Percentiles rank a stretch among this genome's conserved stretches.
phyloP scores from a whole-genome alignment of 805 yeast genomes.

The Cyberlindnera mycetangii region DNA sequence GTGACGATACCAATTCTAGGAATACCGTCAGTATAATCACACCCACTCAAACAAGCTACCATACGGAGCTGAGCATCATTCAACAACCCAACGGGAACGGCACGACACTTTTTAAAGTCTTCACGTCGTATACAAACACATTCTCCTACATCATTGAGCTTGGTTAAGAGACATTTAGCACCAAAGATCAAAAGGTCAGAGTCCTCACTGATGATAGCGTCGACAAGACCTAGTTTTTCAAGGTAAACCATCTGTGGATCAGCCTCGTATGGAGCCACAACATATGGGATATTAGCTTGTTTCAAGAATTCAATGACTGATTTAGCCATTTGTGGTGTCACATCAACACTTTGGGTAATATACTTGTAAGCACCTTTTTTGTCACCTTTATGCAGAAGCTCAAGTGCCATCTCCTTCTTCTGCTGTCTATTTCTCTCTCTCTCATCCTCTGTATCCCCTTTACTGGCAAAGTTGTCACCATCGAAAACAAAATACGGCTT shows the following conservation, averaged over 20 bases:
- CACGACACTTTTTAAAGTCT: constrained; percentile 47
- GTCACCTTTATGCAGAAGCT: constrained; percentile 51
- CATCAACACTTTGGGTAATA: constrained; percentile 77
- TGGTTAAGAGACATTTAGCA: constrained; percentile 70
- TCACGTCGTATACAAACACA: constrained; percentile 67
- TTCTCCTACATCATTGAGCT: constrained; percentile 65
- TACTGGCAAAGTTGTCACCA: constrained; percentile 83
- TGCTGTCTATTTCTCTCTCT: constrained; percentile 55
- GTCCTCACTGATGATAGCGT: constrained; percentile 90
- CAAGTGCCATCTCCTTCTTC: constrained; percentile 56
- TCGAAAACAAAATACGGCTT: constrained; percentile 90
- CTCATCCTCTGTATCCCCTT: constrained; percentile 66
- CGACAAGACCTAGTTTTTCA: constrained; percentile 69
- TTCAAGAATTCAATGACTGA: constrained; percentile 73
- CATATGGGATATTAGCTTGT: constrained; percentile 52
- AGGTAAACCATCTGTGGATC: constrained; percentile 94
- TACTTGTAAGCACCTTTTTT: constrained; percentile 59
- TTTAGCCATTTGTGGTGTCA: constrained; percentile 90
- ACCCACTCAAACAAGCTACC: constrained; percentile 89
- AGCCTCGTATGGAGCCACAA: constrained; percentile 98
- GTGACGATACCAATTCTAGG: constrained; percentile 76
- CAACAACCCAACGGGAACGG: constrained; percentile 49
- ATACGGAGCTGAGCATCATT: constrained; percentile 59
- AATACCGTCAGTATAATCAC: constrained; percentile 91
- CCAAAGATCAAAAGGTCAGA: constrained; percentile 93